phyloP scores from a whole-genome alignment of 306 rosid genomes.

The Trichosanthes truncata region DNA sequence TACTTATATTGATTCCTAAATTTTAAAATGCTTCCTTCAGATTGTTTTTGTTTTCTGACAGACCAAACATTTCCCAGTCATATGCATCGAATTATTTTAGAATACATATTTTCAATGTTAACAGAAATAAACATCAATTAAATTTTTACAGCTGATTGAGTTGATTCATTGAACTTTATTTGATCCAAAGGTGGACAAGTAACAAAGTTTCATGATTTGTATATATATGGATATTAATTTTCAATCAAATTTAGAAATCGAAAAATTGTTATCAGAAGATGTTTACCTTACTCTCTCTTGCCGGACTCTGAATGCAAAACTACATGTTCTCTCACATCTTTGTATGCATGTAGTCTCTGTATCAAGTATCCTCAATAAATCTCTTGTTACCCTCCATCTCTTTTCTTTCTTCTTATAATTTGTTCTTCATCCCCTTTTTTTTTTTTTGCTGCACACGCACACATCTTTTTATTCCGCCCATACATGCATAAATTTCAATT shows the following conservation, averaged over 20 bases:
- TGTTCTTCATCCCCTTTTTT: background rate
- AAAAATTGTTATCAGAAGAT: background rate
- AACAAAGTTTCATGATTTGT: background rate
- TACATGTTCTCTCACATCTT: background rate
- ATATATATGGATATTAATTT: background rate
- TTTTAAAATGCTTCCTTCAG: background rate
- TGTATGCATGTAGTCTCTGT: background rate
- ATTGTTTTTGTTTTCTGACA: background rate
- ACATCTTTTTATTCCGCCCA: background rate
- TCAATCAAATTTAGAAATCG: background rate
- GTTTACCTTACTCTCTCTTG: background rate
- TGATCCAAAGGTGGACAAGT: background rate
- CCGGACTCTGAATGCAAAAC: background rate
- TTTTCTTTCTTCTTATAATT: background rate
- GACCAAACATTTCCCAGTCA: background rate
- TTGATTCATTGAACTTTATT: background rate
- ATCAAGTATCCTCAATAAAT: background rate
- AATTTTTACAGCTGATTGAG: background rate
- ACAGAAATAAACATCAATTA: background rate
- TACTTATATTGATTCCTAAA: background rate
- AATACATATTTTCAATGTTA: background rate
- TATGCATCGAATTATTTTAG: background rate
- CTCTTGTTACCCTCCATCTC: background rate
- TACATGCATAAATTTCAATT: background rate
- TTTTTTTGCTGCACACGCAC: background rate